These are phyloP conservation scores for Microsporum audouinii DNA, from an alignment of 2,329 filamentous ascomycete species.

Conservation along the genomic window DNA sequence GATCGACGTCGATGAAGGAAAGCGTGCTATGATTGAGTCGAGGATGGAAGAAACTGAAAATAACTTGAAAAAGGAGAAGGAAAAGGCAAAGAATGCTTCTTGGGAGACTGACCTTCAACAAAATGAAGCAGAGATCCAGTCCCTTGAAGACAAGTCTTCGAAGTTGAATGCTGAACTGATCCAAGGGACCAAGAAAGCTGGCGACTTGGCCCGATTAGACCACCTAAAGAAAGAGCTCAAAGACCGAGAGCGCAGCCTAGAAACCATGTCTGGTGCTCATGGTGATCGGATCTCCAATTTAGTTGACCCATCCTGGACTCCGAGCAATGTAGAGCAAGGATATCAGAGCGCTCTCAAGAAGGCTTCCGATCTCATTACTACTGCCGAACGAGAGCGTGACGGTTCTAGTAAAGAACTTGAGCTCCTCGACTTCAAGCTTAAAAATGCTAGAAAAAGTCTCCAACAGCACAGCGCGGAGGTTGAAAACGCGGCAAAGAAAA, in stretches of 20 bases:
- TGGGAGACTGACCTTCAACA: constrained; percentile 61
- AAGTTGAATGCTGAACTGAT: constrained; percentile 68
- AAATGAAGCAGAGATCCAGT: constrained; percentile 53
- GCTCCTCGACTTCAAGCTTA: constrained; percentile 62
- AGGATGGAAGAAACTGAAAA: constrained; percentile 58
- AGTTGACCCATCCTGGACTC: constrained; percentile 56
- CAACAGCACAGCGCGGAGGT: constrained; percentile 54
- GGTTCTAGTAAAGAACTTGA: constrained; percentile 59
- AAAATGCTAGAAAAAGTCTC: constrained; percentile 51
- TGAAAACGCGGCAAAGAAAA: constrained; percentile 49
- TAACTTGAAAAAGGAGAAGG: constrained; percentile 50
- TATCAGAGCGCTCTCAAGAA: constrained; percentile 54
- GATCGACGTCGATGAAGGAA: constrained; percentile 79
- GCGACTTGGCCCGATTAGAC: constrained; percentile 73
- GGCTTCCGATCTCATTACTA: constrained; percentile 47
- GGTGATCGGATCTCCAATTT: constrained; percentile 55
- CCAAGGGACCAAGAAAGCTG: constrained; percentile 67
- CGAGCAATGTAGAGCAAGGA: constrained; percentile 55
- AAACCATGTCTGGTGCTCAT: constrained; percentile 67
- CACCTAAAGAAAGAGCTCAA: constrained; percentile 68
- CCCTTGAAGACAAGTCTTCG: constrained; percentile 60
- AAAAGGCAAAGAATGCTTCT: constrained; percentile 50
- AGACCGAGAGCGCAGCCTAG: constrained; percentile 60
- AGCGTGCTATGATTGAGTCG: constrained; percentile 63
- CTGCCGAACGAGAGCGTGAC: constrained; percentile 60